phyloP scores from a whole-genome alignment of 2,329 filamentous ascomycete genomes.

The Metarhizium humberi region DNA sequence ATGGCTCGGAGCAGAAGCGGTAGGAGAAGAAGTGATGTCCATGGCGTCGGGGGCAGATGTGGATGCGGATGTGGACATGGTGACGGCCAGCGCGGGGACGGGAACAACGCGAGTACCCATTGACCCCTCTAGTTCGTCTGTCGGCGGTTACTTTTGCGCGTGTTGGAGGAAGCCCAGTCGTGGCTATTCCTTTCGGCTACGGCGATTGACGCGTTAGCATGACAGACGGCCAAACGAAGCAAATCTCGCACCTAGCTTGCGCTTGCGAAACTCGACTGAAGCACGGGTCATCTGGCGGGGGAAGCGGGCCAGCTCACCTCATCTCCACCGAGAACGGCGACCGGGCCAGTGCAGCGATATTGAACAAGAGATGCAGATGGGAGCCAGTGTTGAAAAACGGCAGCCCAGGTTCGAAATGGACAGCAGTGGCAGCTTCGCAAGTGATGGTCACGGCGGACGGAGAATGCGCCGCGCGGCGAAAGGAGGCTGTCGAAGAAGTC shows the following conservation, averaged over 20 bases:
- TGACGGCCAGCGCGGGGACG: slow-evolving; percentile 46
- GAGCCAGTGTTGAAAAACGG: neutral
- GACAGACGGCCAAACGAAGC: neutral
- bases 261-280: neutral
- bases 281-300: slow-evolving; percentile 1
- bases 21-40: slow-evolving; percentile 48
- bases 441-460: neutral
- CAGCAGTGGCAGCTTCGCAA: neutral
- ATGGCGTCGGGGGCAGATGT: slow-evolving; percentile 52
- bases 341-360: neutral
- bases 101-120: slow-evolving; percentile 43
- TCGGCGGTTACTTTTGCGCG: neutral
- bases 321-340: slow-evolving; percentile 4
- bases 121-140: slow-evolving; percentile 3
- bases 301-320: slow-evolving; percentile 6
- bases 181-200: slow-evolving; percentile 1
- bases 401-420: neutral
- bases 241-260: slow-evolving; percentile 1
- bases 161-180: neutral
- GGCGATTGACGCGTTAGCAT: neutral
- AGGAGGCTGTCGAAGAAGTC: neutral
- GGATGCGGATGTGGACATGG: slow-evolving; percentile 49
- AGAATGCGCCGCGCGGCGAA: neutral
- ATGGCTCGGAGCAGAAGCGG: slow-evolving; percentile 33
- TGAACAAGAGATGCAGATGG: neutral